A percentile compares a stretch with the other conserved stretches of the same genome.
Evolutionary conservation across 805 yeast species (phyloP).

Genomic region (Ogataea ganodermae): DNA sequence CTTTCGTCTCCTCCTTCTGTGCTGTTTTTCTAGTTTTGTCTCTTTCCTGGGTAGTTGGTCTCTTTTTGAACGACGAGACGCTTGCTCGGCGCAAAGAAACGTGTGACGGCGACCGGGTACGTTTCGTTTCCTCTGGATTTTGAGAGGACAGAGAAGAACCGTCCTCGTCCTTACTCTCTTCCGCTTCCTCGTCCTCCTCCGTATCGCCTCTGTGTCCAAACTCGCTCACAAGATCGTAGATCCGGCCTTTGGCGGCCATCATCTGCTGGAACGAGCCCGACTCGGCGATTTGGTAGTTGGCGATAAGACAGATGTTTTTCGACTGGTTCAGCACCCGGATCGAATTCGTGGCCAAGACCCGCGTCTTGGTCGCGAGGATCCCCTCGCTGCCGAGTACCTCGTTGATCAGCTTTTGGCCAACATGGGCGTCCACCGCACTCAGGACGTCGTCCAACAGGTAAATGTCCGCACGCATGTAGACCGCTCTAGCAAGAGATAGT

Average conservation of each 20-base stretch:
- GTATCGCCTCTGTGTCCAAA: slow-evolving; percentile 32
- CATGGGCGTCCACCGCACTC: slow-evolving; percentile 98
- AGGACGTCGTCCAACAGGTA: slow-evolving; percentile 89
- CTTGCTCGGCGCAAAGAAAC: slow-evolving; percentile 59
- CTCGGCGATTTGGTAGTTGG: slow-evolving; percentile 57
- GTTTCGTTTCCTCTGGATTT: slow-evolving; percentile 7
- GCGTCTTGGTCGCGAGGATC: slow-evolving; percentile 40
- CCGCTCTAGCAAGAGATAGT: slow-evolving; percentile 91
- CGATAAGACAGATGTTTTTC: slow-evolving; percentile 59
- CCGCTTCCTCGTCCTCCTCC: neutral
- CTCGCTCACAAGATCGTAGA: slow-evolving; percentile 41
- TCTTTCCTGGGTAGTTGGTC: slow-evolving; percentile 28
- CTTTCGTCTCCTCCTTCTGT: slow-evolving; percentile 54
- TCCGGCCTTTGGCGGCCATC: slow-evolving; percentile 25
- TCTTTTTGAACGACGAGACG: slow-evolving; percentile 56
- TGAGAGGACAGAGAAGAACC: neutral
- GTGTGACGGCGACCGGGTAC: slow-evolving; percentile 21
- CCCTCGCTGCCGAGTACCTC: slow-evolving; percentile 45
- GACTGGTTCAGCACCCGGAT: slow-evolving; percentile 58
- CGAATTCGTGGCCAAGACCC: slow-evolving; percentile 60
- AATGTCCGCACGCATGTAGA: slow-evolving; percentile 90
- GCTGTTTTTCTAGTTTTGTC: slow-evolving; percentile 40
- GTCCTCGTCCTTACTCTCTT: neutral
- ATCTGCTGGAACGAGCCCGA: slow-evolving; percentile 49
- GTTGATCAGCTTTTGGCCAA: slow-evolving; percentile 79